Evolutionary conservation across 2,329 filamentous ascomycete species (phyloP).

Genomic region (Sclerotinia nivalis): DNA sequence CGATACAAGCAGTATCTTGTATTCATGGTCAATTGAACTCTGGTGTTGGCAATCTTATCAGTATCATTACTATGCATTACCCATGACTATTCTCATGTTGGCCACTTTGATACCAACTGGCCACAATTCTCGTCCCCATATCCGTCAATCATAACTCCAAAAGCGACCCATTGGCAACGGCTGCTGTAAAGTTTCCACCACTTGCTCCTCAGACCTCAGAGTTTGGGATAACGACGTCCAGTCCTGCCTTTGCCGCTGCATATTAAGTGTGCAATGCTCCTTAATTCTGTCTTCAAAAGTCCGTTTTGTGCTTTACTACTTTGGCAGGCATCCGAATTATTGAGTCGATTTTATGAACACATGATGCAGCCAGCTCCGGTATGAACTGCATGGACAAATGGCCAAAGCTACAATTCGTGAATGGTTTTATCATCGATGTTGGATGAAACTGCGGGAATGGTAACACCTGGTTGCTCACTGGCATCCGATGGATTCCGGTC

Average conservation of each 20-base stretch:
- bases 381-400: slow-evolving; percentile 76
- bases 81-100: slow-evolving; percentile 48
- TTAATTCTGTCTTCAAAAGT: slow-evolving; percentile 79
- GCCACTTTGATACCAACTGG: slow-evolving; percentile 58
- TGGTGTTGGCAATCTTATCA: background rate
- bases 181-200: slow-evolving; percentile 47
- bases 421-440: slow-evolving; percentile 76
- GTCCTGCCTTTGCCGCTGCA: slow-evolving; percentile 71
- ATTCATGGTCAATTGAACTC: background rate
- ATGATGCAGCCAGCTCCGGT: slow-evolving; percentile 77
- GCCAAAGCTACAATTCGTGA: slow-evolving; percentile 82
- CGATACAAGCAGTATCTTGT: background rate
- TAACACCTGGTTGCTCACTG: slow-evolving; percentile 24
- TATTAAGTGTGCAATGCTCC: slow-evolving; percentile 79
- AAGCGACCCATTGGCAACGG: slow-evolving; percentile 60
- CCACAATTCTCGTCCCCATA: slow-evolving; percentile 64
- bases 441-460: slow-evolving; percentile 52
- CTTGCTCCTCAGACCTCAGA: slow-evolving; percentile 28
- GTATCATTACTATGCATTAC: background rate
- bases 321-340: slow-evolving; percentile 57
- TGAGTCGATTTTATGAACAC: slow-evolving; percentile 76
- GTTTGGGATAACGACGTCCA: slow-evolving; percentile 59
- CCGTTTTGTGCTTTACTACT: slow-evolving; percentile 81
- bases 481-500: slow-evolving; percentile 46
- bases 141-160: slow-evolving; percentile 49